A percentile compares a stretch with the other conserved stretches of the same genome.
Evolutionary conservation across 75 land plant species (phyloP).

Genomic region (Pseudotsuga menziesii): DNA sequence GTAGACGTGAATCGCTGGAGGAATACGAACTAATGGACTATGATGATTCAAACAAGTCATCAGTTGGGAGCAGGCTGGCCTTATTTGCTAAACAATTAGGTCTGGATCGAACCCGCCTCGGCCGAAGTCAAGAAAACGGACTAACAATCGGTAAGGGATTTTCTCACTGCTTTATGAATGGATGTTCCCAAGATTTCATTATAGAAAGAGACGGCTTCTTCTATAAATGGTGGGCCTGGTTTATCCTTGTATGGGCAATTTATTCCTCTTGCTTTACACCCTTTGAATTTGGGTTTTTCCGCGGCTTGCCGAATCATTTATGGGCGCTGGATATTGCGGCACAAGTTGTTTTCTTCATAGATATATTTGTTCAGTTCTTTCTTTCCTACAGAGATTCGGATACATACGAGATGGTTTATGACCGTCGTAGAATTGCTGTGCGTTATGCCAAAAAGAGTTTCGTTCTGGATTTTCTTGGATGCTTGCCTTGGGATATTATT

Average conservation of each 20-base stretch:
- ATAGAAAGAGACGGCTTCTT: conserved; percentile 13
- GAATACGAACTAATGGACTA: neutral
- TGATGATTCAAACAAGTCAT: neutral
- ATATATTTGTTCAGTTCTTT: conserved; percentile 57
- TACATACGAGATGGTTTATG: conserved; percentile 46
- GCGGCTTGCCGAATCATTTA: conserved; percentile 53
- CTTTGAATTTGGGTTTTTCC: conserved; percentile 77
- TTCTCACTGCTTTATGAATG: neutral
- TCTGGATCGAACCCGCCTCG: no score
- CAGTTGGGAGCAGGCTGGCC: neutral
- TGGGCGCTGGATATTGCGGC: conserved; percentile 59
- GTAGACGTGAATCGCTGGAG: neutral
- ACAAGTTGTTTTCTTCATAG: conserved; percentile 57
- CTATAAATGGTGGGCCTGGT: conserved; percentile 46
- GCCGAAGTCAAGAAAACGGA: no score
- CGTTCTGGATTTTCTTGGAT: conserved; percentile 50
- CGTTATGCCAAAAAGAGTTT: conserved; percentile 59
- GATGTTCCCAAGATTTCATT: neutral
- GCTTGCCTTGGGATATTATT: conserved; percentile 75
- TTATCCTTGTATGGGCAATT: conserved; percentile 63
- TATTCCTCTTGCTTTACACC: conserved; percentile 83
- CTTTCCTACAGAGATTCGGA: conserved; percentile 57
- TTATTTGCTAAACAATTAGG: neutral
- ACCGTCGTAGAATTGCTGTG: conserved; percentile 45
- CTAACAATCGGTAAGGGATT: no score